A percentile compares a stretch with the other conserved stretches of the same genome.
Conservation (phyloP, 2,329 filamentous ascomycete species). For the Pochonia chlamydosporia region DNA sequence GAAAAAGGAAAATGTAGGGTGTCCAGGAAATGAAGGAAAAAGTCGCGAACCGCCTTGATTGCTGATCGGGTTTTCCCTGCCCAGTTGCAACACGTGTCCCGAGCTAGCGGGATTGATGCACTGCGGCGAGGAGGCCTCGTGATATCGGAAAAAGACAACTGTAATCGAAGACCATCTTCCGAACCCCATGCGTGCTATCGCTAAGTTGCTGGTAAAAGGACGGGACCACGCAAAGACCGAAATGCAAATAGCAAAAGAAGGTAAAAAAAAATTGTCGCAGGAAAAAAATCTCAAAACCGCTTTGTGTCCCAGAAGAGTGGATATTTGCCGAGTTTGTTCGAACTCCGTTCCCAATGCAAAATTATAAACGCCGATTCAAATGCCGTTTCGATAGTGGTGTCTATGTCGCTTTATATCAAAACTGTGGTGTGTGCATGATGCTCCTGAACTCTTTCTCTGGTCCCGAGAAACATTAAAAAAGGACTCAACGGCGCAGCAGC, state of each 20-base stretch:
- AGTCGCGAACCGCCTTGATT: conserved; percentile 40
- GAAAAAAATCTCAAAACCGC: conserved; percentile 23
- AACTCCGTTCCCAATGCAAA: conserved; percentile 39
- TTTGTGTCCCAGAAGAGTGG: conserved; percentile 23
- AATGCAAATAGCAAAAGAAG: conserved; percentile 22
- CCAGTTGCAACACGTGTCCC: conserved; percentile 35
- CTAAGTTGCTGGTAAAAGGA: conserved; percentile 36
- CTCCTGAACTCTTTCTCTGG: not conserved
- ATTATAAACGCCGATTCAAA: conserved; percentile 26
- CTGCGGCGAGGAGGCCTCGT: not conserved
- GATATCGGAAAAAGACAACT: conserved; percentile 19
- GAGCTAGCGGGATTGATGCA: conserved; percentile 36
- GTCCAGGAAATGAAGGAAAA: conserved; percentile 18
- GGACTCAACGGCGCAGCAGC: not conserved
- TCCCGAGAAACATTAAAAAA: conserved; percentile 1
- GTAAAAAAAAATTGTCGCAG: conserved; percentile 17
- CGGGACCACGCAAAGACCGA: not conserved
- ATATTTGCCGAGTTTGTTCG: conserved; percentile 29
- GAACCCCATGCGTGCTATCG: conserved; percentile 31
- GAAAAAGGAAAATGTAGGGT: conserved; percentile 16
- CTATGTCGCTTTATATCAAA: conserved; percentile 31
- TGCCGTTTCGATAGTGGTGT: conserved; percentile 25
- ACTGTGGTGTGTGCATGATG: conserved; percentile 15
- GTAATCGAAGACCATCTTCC: conserved; percentile 22
- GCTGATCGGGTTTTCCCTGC: conserved; percentile 33